Conservation (phyloP, 331 rosid genomes). For the Prunus yedoensis region DNA sequence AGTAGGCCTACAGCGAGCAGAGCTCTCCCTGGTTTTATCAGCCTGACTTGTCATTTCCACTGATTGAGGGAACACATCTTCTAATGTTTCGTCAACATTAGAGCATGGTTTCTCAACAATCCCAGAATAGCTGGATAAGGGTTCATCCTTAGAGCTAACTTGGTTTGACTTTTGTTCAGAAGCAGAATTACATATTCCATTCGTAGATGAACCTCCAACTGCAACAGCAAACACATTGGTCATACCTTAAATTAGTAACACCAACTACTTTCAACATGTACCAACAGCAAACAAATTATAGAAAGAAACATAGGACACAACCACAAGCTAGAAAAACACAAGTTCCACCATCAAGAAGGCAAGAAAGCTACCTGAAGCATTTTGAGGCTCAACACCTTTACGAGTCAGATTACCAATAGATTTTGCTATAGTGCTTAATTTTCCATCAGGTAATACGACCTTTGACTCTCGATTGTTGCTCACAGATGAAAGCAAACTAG, state of each 20-base stretch:
- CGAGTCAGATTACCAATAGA: constrained; percentile 45
- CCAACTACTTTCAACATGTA: constrained; percentile 3
- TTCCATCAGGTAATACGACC: constrained; percentile 58
- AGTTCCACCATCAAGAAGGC: constrained; percentile 9
- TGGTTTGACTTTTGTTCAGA: constrained; percentile 34
- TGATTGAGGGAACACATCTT: constrained; percentile 36
- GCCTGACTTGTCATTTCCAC: constrained; percentile 45
- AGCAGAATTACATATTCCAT: constrained; percentile 32
- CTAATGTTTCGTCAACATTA: constrained; percentile 41
- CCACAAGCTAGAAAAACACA: neutral
- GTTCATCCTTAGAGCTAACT: constrained; percentile 35
- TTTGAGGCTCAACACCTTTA: constrained; percentile 49
- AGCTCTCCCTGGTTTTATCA: constrained; percentile 53
- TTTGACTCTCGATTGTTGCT: constrained; percentile 53
- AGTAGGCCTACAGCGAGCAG: constrained; percentile 38
- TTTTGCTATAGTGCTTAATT: constrained; percentile 43
- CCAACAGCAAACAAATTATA: constrained; percentile 15
- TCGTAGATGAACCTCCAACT: constrained; percentile 35
- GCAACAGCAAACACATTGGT: constrained; percentile 23
- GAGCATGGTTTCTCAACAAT: constrained; percentile 38
- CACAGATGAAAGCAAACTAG: constrained; percentile 42
- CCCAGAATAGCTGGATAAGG: constrained; percentile 34
- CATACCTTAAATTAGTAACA: constrained; percentile 10
- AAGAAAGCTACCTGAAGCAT: constrained; percentile 54
- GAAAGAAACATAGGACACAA: neutral